Evolutionary conservation across 2,329 filamentous ascomycete species (phyloP).

Genomic region (Mycosphaerella arachidis): DNA sequence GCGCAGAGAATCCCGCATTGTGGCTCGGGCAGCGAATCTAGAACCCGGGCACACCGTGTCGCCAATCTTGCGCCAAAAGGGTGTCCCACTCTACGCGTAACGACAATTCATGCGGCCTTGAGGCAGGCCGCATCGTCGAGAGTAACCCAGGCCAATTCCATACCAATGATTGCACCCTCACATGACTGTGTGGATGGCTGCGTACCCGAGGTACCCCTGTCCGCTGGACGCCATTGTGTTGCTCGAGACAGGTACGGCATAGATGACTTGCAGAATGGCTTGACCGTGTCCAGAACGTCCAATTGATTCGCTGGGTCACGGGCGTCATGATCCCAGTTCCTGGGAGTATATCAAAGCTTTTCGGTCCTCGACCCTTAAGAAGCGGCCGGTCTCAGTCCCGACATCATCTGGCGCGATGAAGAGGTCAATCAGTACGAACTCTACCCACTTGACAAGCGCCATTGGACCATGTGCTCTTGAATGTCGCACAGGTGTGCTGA

Average conservation of each 20-base stretch:
- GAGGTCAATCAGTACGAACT: no score
- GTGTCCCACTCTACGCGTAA: neutral
- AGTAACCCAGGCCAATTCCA: neutral
- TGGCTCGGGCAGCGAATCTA: neutral
- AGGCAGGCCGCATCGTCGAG: neutral
- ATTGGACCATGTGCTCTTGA: no score
- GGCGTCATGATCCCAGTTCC: neutral
- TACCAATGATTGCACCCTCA: neutral
- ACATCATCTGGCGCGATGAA: no score
- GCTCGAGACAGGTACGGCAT: neutral
- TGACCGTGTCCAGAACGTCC: neutral
- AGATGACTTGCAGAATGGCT: neutral
- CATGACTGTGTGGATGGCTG: neutral
- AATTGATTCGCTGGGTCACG: neutral
- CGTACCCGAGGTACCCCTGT: neutral
- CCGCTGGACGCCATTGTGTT: neutral
- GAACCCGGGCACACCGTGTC: neutral
- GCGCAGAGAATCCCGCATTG: neutral
- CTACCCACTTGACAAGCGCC: no score
- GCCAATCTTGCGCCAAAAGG: neutral
- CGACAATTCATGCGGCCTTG: neutral
- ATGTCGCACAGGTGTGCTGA: no score
- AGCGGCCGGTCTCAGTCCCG: neutral
- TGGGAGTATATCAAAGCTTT: neutral
- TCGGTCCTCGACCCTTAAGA: neutral